These are phyloP conservation scores for Davidsoniella australis DNA, from an alignment of 2,329 filamentous ascomycete species.

Conservation along the genomic window DNA sequence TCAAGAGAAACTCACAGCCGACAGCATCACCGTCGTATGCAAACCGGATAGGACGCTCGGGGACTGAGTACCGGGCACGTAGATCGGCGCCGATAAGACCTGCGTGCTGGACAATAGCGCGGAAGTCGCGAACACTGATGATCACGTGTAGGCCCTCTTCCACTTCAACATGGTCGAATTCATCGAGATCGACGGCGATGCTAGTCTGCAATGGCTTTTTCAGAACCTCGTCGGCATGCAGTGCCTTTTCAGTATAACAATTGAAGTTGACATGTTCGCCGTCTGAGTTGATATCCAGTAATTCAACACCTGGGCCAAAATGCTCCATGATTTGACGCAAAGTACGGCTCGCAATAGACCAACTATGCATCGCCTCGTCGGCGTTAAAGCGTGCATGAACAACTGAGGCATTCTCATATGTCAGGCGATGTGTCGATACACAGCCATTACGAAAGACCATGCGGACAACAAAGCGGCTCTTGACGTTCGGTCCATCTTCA, in stretches of 20 bases:
- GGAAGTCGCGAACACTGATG: conserved; percentile 70
- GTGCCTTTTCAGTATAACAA: conserved; percentile 65
- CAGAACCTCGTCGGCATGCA: conserved; percentile 51
- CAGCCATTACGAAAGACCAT: conserved; percentile 61
- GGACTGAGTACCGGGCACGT: conserved; percentile 51
- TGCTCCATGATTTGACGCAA: conserved; percentile 64
- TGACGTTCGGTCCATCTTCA: conserved; percentile 51
- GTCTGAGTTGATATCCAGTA: conserved; percentile 61
- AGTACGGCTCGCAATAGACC: conserved; percentile 55
- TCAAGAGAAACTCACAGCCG: conserved; percentile 60
- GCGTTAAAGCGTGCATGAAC: conserved; percentile 61
- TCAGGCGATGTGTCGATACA: conserved; percentile 59
- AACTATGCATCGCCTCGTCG: conserved; percentile 47
- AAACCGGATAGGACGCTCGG: conserved; percentile 55
- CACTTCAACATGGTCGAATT: conserved; percentile 59
- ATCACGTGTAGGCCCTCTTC: conserved; percentile 63
- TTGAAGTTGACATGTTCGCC: conserved; percentile 61
- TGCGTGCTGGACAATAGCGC: conserved; percentile 61
- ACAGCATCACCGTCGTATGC: conserved; percentile 53
- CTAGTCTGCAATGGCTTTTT: conserved; percentile 70
- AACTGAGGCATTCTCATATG: conserved; percentile 57
- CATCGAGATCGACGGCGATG: conserved; percentile 57
- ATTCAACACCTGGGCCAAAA: conserved; percentile 64
- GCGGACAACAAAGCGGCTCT: conserved; percentile 58
- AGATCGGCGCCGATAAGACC: conserved; percentile 50